Percentiles rank a stretch among this genome's conserved stretches.
phyloP scores from a whole-genome alignment of 768 basidiomycete species.

The Mycena kentingensis region DNA sequence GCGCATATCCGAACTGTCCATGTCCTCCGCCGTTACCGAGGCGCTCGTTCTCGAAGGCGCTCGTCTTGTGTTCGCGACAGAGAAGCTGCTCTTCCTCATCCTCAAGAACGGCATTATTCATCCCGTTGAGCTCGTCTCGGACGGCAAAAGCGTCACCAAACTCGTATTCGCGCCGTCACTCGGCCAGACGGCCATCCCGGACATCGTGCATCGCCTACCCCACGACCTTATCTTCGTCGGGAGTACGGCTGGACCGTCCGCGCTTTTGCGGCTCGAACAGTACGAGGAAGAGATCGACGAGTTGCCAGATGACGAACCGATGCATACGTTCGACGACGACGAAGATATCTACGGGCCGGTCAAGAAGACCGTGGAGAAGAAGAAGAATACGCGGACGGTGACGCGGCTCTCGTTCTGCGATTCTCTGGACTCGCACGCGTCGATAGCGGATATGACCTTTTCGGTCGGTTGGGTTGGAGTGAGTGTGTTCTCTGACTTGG shows the following conservation, averaged over 20 bases:
- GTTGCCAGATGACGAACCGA: slow-evolving; percentile 54
- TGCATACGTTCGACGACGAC: slow-evolving; percentile 88
- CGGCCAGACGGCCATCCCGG: slow-evolving; percentile 68
- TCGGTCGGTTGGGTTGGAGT: slow-evolving; percentile 73
- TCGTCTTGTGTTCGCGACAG: slow-evolving; percentile 69
- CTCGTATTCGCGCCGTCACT: slow-evolving; percentile 58
- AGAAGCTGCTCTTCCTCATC: slow-evolving; percentile 74
- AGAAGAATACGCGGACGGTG: slow-evolving; percentile 59
- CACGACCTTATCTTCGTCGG: slow-evolving; percentile 73
- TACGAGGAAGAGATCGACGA: slow-evolving; percentile 62
- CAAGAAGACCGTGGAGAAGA: slow-evolving; percentile 39
- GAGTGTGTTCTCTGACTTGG: slow-evolving; percentile 26
- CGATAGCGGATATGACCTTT: slow-evolving; percentile 78
- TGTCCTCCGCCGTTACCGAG: slow-evolving; percentile 47
- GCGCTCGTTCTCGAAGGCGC: slow-evolving; percentile 76
- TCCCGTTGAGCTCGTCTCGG: slow-evolving; percentile 73
- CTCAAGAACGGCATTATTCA: slow-evolving; percentile 73
- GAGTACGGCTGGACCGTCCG: slow-evolving; percentile 80
- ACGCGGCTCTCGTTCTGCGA: slow-evolving; percentile 73
- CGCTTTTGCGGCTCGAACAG: slow-evolving; percentile 66
- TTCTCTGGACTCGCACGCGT: slow-evolving; percentile 70
- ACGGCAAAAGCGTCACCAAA: slow-evolving; percentile 71
- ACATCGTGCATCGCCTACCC: slow-evolving; percentile 51
- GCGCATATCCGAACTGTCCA: slow-evolving; percentile 68
- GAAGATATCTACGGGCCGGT: slow-evolving; percentile 57